These are phyloP conservation scores for Leccinum subtestaceum DNA, from an alignment of 768 basidiomycete genomes.

Conservation along the genomic window DNA sequence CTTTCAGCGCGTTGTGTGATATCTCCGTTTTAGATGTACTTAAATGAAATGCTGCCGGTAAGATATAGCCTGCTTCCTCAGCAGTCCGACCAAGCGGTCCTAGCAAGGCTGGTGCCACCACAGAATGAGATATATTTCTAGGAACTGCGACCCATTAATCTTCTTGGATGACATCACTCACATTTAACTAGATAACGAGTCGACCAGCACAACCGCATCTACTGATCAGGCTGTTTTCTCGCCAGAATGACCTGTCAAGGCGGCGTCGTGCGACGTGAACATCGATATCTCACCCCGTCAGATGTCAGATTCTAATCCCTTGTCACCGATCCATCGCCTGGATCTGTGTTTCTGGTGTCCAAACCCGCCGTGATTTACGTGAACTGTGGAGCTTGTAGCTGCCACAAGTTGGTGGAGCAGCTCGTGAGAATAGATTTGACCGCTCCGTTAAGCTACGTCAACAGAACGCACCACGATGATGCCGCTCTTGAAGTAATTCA, in stretches of 20 bases:
- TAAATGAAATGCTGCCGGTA: not conserved
- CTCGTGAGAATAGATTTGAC: not conserved
- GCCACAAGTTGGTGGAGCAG: not conserved
- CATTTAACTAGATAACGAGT: constrained; percentile 2
- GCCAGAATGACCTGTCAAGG: not conserved
- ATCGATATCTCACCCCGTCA: not conserved
- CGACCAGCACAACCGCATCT: not conserved
- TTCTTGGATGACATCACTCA: constrained; percentile 12
- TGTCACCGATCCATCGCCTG: not conserved
- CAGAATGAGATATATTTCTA: constrained; percentile 4
- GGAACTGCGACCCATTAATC: not conserved
- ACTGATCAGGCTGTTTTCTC: not conserved
- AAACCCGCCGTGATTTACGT: not conserved
- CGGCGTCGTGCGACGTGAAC: not conserved
- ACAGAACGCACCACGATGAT: too few species aligned
- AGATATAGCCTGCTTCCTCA: not conserved
- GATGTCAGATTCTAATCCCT: not conserved
- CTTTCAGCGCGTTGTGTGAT: constrained; percentile 3
- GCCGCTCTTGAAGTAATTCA: too few species aligned
- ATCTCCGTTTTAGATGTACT: constrained; percentile 9
- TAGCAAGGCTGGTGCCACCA: not conserved
- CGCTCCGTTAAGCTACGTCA: not conserved
- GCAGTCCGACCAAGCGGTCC: not conserved
- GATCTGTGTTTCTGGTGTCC: constrained; percentile 8
- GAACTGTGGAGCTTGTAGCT: not conserved